Evolutionary conservation across 495 filamentous ascomycete genomes (phyloP).

Genomic region (Saxophila tyrrhenica): DNA sequence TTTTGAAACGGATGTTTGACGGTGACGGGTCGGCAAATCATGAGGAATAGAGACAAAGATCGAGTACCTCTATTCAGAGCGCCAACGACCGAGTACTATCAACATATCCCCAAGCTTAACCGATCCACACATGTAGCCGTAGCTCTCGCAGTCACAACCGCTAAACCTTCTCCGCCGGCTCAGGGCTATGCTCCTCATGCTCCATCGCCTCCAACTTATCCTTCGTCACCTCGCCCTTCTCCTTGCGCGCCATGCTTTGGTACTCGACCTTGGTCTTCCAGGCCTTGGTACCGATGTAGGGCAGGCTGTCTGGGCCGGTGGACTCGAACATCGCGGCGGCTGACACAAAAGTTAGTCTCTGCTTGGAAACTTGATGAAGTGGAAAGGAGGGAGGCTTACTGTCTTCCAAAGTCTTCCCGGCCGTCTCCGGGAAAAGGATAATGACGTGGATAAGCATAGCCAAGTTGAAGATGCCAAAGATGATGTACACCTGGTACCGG

Average conservation of each 20-base stretch:
- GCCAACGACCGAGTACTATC: too few species aligned
- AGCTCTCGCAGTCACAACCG: too few species aligned
- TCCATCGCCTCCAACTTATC: constrained; percentile 10
- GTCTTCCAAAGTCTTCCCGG: constrained; percentile 72
- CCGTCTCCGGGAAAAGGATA: constrained; percentile 74
- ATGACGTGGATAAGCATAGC: constrained; percentile 57
- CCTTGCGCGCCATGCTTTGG: constrained; percentile 3
- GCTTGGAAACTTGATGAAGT: too few species aligned
- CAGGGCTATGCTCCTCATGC: neutral
- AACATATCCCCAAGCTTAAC: too few species aligned
- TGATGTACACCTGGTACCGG: constrained; percentile 46
- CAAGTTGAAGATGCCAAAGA: constrained; percentile 68
- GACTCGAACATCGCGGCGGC: constrained; percentile 57
- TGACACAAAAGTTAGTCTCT: too few species aligned
- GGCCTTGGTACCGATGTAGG: constrained; percentile 53
- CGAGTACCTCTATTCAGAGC: too few species aligned
- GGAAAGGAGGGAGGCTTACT: too few species aligned
- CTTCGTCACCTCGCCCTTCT: constrained; percentile 7
- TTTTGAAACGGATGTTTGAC: too few species aligned
- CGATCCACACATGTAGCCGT: too few species aligned
- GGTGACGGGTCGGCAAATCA: too few species aligned
- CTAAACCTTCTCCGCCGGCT: neutral
- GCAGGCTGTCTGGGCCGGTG: constrained; percentile 40
- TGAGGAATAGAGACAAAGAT: too few species aligned
- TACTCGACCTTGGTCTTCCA: constrained; percentile 49